Conservation (phyloP, 805 yeast genomes). For the Torulaspora microellipsoides region DNA sequence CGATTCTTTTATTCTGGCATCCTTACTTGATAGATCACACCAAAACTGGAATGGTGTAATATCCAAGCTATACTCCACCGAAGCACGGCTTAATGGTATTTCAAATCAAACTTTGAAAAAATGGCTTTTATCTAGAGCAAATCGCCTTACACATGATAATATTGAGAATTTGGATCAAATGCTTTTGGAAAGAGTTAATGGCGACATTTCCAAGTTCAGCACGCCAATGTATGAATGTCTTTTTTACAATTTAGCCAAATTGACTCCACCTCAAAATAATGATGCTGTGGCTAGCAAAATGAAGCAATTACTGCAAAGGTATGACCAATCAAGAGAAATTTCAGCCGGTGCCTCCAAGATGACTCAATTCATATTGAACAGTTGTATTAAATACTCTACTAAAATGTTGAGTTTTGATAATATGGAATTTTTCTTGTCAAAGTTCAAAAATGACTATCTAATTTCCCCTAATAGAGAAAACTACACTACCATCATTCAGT, state of each 20-base stretch:
- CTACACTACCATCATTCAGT: slow-evolving; percentile 29
- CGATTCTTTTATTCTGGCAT: slow-evolving; percentile 20
- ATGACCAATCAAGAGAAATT: slow-evolving; percentile 12
- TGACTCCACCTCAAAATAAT: slow-evolving; percentile 5
- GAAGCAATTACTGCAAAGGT: slow-evolving; percentile 20
- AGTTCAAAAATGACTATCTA: slow-evolving; percentile 23
- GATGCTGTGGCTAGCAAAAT: slow-evolving; percentile 17
- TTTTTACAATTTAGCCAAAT: slow-evolving; percentile 20
- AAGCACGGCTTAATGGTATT: slow-evolving; percentile 14
- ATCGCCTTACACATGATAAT: slow-evolving; percentile 21
- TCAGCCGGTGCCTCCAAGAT: slow-evolving; percentile 3
- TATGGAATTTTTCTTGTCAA: slow-evolving; percentile 26
- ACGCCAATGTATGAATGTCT: slow-evolving; percentile 24
- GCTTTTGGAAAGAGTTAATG: slow-evolving; percentile 17
- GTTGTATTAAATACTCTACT: slow-evolving; percentile 25
- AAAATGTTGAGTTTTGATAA: slow-evolving; percentile 17
- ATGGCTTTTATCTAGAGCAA: slow-evolving; percentile 11
- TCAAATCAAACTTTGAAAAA: slow-evolving; percentile 6
- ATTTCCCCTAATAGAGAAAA: slow-evolving; percentile 28
- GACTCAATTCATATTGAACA: slow-evolving; percentile 22
- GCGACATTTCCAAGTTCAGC: slow-evolving; percentile 13
- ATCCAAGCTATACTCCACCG: slow-evolving; percentile 14
- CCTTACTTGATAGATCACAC: slow-evolving; percentile 21
- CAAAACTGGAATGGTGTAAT: slow-evolving; percentile 30
- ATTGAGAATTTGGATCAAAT: slow-evolving; percentile 26